phyloP scores from a whole-genome alignment of 2,329 filamentous ascomycete genomes.

The Septoria linicola region DNA sequence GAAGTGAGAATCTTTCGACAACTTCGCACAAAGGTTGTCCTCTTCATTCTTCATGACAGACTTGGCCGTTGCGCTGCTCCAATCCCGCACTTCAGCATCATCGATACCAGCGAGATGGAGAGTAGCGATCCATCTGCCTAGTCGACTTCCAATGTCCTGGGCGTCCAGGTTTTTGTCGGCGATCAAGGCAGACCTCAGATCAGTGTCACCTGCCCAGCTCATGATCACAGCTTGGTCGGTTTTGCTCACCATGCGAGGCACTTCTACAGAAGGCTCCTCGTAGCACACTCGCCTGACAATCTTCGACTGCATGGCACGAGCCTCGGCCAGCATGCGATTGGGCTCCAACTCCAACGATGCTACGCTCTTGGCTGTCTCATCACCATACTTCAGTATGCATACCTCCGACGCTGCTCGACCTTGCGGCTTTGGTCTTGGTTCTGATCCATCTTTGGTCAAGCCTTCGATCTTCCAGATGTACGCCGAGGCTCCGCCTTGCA shows the following conservation, averaged over 20 bases:
- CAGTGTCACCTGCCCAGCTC: no score
- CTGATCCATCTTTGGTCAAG: not conserved
- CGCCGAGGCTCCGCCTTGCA: slow-evolving; percentile 16
- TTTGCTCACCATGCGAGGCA: slow-evolving; percentile 6
- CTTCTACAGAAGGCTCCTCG: slow-evolving; percentile 14
- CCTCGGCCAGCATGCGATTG: slow-evolving; percentile 12
- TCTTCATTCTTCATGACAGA: no score
- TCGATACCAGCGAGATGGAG: no score
- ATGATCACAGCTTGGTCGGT: slow-evolving; percentile 15
- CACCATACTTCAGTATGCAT: slow-evolving; percentile 18
- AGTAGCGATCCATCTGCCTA: no score
- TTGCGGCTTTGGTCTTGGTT: not conserved
- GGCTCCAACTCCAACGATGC: slow-evolving; percentile 6
- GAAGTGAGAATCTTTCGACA: no score
- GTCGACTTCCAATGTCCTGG: no score
- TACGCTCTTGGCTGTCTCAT: slow-evolving; percentile 5
- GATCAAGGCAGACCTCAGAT: no score
- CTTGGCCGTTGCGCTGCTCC: no score
- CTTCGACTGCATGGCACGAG: slow-evolving; percentile 3
- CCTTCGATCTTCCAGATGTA: slow-evolving; percentile 18
- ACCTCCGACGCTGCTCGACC: not conserved
- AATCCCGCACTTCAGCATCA: no score
- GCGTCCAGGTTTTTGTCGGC: no score
- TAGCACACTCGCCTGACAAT: slow-evolving; percentile 1
- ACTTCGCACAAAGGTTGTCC: no score